Conservation (phyloP, 176 grass and related monocot species). For the Oryza officinalis region DNA sequence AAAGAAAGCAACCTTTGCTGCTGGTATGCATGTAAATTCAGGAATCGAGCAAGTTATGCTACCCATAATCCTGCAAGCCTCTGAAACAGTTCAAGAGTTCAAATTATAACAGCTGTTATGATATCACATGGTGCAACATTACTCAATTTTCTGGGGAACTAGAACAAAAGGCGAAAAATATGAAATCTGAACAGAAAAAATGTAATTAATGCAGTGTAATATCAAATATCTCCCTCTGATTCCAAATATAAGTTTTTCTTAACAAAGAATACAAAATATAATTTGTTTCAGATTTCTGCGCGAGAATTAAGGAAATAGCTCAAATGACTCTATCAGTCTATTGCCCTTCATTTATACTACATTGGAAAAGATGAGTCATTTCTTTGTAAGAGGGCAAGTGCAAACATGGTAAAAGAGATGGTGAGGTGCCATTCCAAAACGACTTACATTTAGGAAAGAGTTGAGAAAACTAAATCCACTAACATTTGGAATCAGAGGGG, state of each 20-base stretch:
- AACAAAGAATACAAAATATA: neutral
- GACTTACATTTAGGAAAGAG: neutral
- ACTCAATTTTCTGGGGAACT: neutral
- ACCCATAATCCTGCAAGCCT: slow-evolving; percentile 83
- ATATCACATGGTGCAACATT: neutral
- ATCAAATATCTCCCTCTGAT: neutral
- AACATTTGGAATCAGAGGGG: too few relatives aligned
- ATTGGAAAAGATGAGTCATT: neutral
- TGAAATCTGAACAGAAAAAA: neutral
- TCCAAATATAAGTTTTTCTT: neutral
- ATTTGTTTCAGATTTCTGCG: neutral
- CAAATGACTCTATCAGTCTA: neutral
- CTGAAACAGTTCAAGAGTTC: slow-evolving; percentile 42
- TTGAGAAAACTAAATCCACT: too few relatives aligned
- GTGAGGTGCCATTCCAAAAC: neutral
- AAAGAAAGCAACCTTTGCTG: slow-evolving; percentile 71
- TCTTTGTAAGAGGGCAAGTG: neutral
- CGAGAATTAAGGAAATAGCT: neutral
- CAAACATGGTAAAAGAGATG: neutral
- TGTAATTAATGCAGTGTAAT: neutral
- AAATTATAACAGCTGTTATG: slow-evolving; percentile 20
- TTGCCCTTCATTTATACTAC: neutral
- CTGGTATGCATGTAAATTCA: slow-evolving; percentile 91
- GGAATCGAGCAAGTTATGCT: slow-evolving; percentile 75
- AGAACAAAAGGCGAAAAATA: slow-evolving; percentile 9